phyloP scores from a whole-genome alignment of 208 protist genomes.

The Acanthamoeba royreba region DNA sequence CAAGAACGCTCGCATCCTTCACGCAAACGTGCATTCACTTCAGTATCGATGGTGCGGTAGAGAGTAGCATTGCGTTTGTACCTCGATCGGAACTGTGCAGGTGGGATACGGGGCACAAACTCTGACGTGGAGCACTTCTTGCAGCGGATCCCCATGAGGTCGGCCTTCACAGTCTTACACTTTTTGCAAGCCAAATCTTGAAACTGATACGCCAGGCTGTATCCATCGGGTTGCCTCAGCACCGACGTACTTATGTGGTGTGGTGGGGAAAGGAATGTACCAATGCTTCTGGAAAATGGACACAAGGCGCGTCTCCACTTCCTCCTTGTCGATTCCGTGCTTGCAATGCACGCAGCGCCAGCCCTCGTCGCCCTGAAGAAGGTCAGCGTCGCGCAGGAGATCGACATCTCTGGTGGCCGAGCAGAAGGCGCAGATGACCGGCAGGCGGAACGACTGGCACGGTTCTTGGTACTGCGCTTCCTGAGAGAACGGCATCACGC shows the following conservation, averaged over 20 bases:
- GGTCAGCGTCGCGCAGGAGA: constrained; percentile 22
- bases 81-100: not conserved
- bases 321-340: constrained; percentile 51
- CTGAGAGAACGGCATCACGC: not conserved
- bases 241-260: too few species aligned
- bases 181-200: constrained; percentile 74
- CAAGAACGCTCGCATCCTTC: constrained; percentile 5
- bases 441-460: constrained; percentile 67
- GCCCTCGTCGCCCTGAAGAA: constrained; percentile 24
- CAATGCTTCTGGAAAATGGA: constrained; percentile 62
- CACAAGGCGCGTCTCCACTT: constrained; percentile 66
- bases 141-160: constrained; percentile 57
- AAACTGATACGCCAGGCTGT: constrained; percentile 63
- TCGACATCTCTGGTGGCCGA: constrained; percentile 58
- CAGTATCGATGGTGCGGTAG: not conserved
- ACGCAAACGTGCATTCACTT: not conserved
- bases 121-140: constrained; percentile 25
- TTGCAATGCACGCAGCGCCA: constrained; percentile 59
- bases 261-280: too few species aligned
- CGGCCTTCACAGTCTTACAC: constrained; percentile 65
- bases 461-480: constrained; percentile 65
- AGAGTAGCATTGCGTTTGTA: not conserved
- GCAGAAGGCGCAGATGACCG: constrained; percentile 77
- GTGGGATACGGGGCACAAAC: not conserved
- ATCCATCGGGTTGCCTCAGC: too few species aligned